Conservation (phyloP, 352 stramenopile species). For the Phytophthora podocarpi region DNA sequence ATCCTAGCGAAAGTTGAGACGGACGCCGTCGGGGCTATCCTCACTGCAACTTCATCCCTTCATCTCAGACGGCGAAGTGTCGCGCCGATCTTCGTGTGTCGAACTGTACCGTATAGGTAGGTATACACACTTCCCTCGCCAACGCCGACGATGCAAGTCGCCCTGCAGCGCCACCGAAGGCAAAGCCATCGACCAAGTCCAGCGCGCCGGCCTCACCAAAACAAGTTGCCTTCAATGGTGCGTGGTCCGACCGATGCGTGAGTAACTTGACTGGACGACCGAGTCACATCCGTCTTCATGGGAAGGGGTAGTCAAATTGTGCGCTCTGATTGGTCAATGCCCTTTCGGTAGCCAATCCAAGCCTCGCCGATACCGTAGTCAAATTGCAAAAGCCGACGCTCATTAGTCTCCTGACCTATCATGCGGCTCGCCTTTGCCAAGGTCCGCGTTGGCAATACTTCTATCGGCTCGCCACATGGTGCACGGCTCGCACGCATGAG, state of each 20-base stretch:
- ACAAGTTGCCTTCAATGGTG: no score
- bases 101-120: background rate
- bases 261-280: constrained; percentile 10
- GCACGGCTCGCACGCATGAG: constrained; percentile 6
- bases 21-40: constrained; percentile 8
- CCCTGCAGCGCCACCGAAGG: background rate
- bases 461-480: constrained; percentile 25
- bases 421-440: constrained; percentile 20
- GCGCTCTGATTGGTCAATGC: constrained; percentile 2
- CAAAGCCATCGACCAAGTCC: no score
- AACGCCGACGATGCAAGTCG: background rate
- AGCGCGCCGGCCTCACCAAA: no score
- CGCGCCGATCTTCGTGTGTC: constrained; percentile 6
- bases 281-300: constrained; percentile 15
- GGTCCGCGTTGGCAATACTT: constrained; percentile 5
- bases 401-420: constrained; percentile 27
- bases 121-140: no score
- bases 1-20: constrained; percentile 10
- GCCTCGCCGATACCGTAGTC: background rate
- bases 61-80: constrained; percentile 1
- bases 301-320: background rate
- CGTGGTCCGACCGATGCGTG: background rate
- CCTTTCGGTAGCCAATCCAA: constrained; percentile 19
- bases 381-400: constrained; percentile 8
- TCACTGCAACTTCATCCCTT: constrained; percentile 2